These are phyloP conservation scores for Oryza meyeriana DNA, from an alignment of 176 grass and related monocot species.

Conservation along the genomic window DNA sequence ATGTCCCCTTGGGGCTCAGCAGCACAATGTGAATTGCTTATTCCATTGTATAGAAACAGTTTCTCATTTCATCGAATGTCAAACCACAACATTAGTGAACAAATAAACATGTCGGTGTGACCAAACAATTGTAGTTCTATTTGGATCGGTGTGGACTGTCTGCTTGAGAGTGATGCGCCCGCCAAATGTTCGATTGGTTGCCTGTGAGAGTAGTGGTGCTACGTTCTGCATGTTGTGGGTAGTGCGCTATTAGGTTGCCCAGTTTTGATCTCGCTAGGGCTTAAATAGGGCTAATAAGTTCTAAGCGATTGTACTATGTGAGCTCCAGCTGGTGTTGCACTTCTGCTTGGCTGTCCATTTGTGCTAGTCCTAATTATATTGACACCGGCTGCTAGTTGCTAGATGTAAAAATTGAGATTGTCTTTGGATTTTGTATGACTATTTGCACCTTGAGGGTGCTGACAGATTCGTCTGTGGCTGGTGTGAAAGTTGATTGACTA, in stretches of 20 bases:
- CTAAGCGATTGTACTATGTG: slow-evolving; percentile 2
- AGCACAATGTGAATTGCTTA: slow-evolving; percentile 7
- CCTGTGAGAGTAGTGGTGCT: slow-evolving; percentile 6
- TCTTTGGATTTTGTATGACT: slow-evolving; percentile 19
- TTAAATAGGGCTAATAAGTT: not conserved
- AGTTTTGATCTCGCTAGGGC: not conserved
- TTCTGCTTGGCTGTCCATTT: not conserved
- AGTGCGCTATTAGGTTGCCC: not conserved
- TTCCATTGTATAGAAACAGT: not conserved
- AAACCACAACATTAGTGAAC: not conserved
- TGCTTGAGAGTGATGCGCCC: not conserved
- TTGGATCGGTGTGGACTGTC: not conserved
- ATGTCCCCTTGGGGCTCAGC: slow-evolving; percentile 13
- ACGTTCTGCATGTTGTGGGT: not conserved
- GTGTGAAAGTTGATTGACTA: not conserved
- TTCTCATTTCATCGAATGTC: not conserved
- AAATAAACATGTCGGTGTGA: not conserved
- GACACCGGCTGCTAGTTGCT: not conserved
- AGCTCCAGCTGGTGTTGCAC: slow-evolving; percentile 5
- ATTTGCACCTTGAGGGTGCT: slow-evolving; percentile 1
- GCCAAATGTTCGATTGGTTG: slow-evolving; percentile 14
- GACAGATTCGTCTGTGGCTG: not conserved
- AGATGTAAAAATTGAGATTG: slow-evolving; percentile 4
- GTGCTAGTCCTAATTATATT: not conserved
- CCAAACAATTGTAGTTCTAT: not conserved